Evolutionary conservation across 208 protist genomes (phyloP).

Genomic region (Trypanosoma vivax): DNA sequence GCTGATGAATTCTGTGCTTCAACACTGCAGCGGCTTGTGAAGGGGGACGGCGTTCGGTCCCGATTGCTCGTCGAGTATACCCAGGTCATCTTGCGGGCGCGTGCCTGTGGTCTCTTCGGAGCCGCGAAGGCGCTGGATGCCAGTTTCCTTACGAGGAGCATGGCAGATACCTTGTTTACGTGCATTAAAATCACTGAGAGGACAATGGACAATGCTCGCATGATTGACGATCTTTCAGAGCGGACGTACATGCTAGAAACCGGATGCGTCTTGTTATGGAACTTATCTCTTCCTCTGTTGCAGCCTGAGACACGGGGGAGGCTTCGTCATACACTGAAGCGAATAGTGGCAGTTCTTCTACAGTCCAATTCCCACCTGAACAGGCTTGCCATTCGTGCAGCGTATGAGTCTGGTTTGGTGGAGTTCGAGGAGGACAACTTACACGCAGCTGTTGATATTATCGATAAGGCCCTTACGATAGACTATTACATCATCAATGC

Average conservation of each 20-base stretch:
- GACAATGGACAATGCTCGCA: conserved; percentile 51
- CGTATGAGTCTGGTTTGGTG: conserved; percentile 48
- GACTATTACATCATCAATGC: conserved; percentile 12
- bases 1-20: conserved; percentile 22
- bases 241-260: conserved; percentile 47
- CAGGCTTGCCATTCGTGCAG: conserved; percentile 35
- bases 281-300: conserved; percentile 44
- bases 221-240: conserved; percentile 63
- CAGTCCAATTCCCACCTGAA: conserved; percentile 9
- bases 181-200: conserved; percentile 38
- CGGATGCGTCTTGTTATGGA: conserved; percentile 70
- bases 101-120: conserved; percentile 18
- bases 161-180: conserved; percentile 22
- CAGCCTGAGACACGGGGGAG: conserved; percentile 33
- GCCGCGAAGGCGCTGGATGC: conserved; percentile 30
- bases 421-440: conserved; percentile 75
- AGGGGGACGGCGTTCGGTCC: conserved; percentile 28
- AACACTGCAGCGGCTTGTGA: conserved; percentile 11
- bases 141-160: conserved; percentile 33
- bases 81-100: conserved; percentile 21
- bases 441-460: conserved; percentile 18
- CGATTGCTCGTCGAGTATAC: conserved; percentile 44
- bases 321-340: conserved; percentile 27
- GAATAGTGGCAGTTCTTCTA: conserved; percentile 17
- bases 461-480: conserved; percentile 27